Conservation (phyloP, 1,139 yeast species). For the Wickerhamiella infanticola region DNA sequence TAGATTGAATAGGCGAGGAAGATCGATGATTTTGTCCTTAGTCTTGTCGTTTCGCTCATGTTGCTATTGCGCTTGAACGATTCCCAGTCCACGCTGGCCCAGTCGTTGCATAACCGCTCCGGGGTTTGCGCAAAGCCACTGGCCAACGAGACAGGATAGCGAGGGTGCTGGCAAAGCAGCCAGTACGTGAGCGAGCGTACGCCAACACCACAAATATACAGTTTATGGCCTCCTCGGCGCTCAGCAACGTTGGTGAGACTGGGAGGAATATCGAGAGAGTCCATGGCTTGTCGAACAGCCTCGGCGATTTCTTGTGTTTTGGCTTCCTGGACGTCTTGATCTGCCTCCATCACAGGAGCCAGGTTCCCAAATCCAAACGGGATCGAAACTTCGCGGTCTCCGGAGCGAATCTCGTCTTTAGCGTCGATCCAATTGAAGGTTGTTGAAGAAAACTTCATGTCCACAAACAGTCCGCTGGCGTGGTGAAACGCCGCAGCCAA, state of each 20-base stretch:
- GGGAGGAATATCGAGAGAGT: constrained; percentile 26
- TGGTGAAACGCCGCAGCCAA: constrained; percentile 52
- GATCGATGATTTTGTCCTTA: constrained; percentile 15
- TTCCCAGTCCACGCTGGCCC: neutral
- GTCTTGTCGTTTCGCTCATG: neutral
- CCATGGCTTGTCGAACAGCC: constrained; percentile 32
- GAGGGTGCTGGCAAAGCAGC: constrained; percentile 33
- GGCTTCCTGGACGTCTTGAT: neutral
- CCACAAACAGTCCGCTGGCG: constrained; percentile 47
- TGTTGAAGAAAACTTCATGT: constrained; percentile 50
- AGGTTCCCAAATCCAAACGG: constrained; percentile 35
- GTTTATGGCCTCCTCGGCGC: constrained; percentile 38
- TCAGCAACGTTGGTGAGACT: constrained; percentile 25
- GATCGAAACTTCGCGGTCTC: constrained; percentile 41
- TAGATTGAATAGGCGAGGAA: constrained; percentile 42
- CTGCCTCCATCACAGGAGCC: neutral
- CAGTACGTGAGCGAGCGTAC: constrained; percentile 48
- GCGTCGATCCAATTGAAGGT: constrained; percentile 51
- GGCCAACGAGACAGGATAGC: constrained; percentile 36
- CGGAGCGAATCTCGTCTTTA: constrained; percentile 37
- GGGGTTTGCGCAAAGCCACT: constrained; percentile 46
- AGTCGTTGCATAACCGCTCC: constrained; percentile 18
- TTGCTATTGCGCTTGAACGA: neutral
- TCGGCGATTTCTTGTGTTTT: constrained; percentile 15
- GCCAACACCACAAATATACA: constrained; percentile 56